Conservation (phyloP, 2,329 filamentous ascomycete species). For the Sarocladium brachiariae region DNA sequence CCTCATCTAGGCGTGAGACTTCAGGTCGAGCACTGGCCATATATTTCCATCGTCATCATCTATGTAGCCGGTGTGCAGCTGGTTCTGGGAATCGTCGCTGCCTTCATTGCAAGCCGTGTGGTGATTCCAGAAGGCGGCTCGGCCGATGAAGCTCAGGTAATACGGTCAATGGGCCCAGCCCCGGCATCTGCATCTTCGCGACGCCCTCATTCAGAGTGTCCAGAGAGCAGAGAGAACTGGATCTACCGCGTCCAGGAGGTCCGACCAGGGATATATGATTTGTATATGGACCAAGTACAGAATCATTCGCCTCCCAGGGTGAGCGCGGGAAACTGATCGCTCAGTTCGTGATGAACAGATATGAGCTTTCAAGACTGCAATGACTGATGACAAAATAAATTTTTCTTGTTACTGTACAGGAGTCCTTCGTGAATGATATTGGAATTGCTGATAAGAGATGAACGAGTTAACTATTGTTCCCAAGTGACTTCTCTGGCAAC, state of each 20-base stretch:
- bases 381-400: too few species aligned
- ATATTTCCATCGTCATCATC: not conserved
- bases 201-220: not conserved
- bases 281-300: not conserved
- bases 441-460: too few species aligned
- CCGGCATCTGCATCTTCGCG: too few species aligned
- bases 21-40: not conserved
- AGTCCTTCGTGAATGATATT: too few species aligned
- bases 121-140: not conserved
- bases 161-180: not conserved
- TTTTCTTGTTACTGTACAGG: too few species aligned
- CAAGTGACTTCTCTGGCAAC: too few species aligned
- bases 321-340: too few species aligned
- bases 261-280: not conserved
- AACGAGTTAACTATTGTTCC: too few species aligned
- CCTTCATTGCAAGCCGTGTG: not conserved
- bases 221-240: not conserved
- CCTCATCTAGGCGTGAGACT: not conserved
- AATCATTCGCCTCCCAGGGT: not conserved
- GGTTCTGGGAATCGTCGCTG: not conserved
- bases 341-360: too few species aligned
- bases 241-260: not conserved
- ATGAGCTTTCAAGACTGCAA: too few species aligned
- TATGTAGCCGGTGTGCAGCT: not conserved
- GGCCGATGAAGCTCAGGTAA: not conserved